A percentile compares a stretch with the other conserved stretches of the same genome.
Evolutionary conservation across 1,139 yeast species (phyloP).

Genomic region (Entelexis paramagnoliae): DNA sequence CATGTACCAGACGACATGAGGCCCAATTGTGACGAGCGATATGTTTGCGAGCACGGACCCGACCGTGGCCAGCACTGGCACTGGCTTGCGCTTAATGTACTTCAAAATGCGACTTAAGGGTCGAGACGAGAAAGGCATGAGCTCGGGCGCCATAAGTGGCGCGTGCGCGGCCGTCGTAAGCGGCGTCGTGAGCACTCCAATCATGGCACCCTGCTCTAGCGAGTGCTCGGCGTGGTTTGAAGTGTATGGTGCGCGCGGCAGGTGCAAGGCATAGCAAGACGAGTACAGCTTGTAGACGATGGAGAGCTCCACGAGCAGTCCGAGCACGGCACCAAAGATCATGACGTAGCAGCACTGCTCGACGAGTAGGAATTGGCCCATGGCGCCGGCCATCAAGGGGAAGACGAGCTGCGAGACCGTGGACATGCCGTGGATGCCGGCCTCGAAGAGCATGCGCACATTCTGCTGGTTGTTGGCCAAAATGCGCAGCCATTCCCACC

Average conservation of each 20-base stretch:
- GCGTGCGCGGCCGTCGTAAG: conserved; percentile 1
- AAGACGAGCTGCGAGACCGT: conserved; percentile 12
- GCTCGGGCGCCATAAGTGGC: not conserved
- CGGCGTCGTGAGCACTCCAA: conserved; percentile 19
- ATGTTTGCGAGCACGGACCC: conserved; percentile 20
- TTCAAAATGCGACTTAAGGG: conserved; percentile 14
- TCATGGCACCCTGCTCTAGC: conserved; percentile 12
- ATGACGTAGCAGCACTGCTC: conserved; percentile 9
- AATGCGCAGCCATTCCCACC: conserved; percentile 24
- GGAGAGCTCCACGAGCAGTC: conserved; percentile 19
- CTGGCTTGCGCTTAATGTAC: conserved; percentile 21
- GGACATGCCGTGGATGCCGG: conserved; percentile 14
- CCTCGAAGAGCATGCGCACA: conserved; percentile 15
- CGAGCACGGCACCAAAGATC: conserved; percentile 10
- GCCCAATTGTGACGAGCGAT: conserved; percentile 22
- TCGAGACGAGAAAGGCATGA: conserved; percentile 1
- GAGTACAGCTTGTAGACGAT: conserved; percentile 21
- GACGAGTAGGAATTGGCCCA: conserved; percentile 8
- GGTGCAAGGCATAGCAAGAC: conserved; percentile 24
- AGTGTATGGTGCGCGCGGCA: conserved; percentile 18
- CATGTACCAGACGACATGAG: conserved; percentile 21
- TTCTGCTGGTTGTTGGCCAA: conserved; percentile 23
- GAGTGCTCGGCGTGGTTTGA: not conserved
- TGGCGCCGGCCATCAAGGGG: conserved; percentile 17
- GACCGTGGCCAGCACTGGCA: conserved; percentile 22